Conservation (phyloP, 805 yeast genomes). For the Ogataea allantospora region DNA sequence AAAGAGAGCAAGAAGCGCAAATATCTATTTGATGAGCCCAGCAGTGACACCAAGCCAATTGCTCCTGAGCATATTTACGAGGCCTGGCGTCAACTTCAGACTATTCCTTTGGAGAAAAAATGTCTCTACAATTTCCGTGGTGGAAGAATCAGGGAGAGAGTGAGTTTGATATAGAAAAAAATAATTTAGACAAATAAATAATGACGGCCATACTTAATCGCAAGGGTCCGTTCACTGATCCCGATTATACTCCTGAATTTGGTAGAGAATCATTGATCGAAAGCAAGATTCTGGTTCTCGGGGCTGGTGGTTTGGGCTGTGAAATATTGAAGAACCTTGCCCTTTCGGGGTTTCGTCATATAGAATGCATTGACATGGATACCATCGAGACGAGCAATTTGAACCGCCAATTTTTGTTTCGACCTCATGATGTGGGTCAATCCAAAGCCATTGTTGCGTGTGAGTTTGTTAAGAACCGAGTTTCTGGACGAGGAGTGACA, state of each 20-base stretch:
- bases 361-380: constrained; percentile 79
- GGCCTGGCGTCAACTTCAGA: constrained; percentile 82
- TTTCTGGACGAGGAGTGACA: constrained; percentile 26
- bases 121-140: constrained; percentile 74
- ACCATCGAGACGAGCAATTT: constrained; percentile 74
- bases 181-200: neutral
- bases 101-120: constrained; percentile 51
- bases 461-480: constrained; percentile 46
- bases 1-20: constrained; percentile 47
- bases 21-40: constrained; percentile 83
- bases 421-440: constrained; percentile 58
- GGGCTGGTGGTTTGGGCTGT: constrained; percentile 86
- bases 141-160: constrained; percentile 53
- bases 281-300: constrained; percentile 48
- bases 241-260: constrained; percentile 28
- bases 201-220: constrained; percentile 10
- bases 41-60: constrained; percentile 75
- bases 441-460: constrained; percentile 70
- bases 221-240: constrained; percentile 34
- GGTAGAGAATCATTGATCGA: constrained; percentile 19
- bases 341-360: constrained; percentile 60
- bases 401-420: constrained; percentile 72
- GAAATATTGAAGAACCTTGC: constrained; percentile 74
- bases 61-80: constrained; percentile 79
- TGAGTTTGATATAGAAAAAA: constrained; percentile 40